These are phyloP conservation scores for Leishmania tropica DNA, from an alignment of 208 protist species.

Conservation along the genomic window DNA sequence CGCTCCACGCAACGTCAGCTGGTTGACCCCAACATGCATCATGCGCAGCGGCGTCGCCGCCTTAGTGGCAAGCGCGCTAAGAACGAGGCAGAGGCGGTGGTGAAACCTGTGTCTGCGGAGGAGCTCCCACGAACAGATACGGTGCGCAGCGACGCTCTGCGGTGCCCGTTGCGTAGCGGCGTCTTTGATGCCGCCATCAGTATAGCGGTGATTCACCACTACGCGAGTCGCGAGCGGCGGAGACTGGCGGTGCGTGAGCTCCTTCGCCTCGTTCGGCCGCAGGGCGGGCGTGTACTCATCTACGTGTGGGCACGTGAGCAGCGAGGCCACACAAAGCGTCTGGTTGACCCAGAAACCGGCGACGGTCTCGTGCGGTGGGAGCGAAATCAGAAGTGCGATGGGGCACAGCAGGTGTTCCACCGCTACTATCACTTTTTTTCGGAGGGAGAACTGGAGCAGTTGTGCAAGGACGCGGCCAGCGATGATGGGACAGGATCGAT, in stretches of 20 bases:
- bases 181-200: conserved; percentile 83
- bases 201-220: conserved; percentile 93
- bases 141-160: conserved; percentile 61
- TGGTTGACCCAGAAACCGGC: conserved; percentile 45
- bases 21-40: conserved; percentile 48
- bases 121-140: conserved; percentile 57
- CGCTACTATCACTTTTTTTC: conserved; percentile 90
- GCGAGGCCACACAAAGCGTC: conserved; percentile 17
- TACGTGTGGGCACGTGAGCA: conserved; percentile 88
- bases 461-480: conserved; percentile 44
- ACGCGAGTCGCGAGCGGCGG: conserved; percentile 62
- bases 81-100: conserved; percentile 5
- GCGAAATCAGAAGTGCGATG: conserved; percentile 58
- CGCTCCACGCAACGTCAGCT: conserved; percentile 48
- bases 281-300: conserved; percentile 69
- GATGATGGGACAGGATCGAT: conserved; percentile 8
- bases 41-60: conserved; percentile 2
- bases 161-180: conserved; percentile 61
- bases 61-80: conserved; percentile 10
- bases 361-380: conserved; percentile 74
- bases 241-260: conserved; percentile 62
- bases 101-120: conserved; percentile 15
- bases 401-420: conserved; percentile 45
- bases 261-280: conserved; percentile 65
- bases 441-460: conserved; percentile 71